phyloP scores from a whole-genome alignment of 192 early-diverging fungal genomes.

The Rhizophlyctis rosea region DNA sequence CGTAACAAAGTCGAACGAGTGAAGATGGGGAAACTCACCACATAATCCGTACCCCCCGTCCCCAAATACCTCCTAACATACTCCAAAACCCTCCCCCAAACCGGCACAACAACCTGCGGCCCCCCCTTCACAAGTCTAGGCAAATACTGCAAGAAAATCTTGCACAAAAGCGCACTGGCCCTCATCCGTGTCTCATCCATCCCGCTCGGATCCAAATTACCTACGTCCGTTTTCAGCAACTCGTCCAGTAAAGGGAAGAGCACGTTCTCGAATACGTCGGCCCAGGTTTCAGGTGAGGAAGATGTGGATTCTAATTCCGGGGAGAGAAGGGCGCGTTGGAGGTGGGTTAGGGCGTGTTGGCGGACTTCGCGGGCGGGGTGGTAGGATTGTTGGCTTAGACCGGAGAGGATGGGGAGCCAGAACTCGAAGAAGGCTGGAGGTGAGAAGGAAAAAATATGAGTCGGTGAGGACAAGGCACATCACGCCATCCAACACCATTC shows the following conservation, averaged over 20 bases:
- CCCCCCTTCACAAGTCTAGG: constrained; percentile 54
- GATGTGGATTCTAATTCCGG: constrained; percentile 44
- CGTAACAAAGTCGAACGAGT: too few relatives aligned
- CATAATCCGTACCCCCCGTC: constrained; percentile 39
- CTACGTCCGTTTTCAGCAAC: constrained; percentile 71
- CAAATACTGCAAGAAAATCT: constrained; percentile 74
- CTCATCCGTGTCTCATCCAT: constrained; percentile 77
- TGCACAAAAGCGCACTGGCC: constrained; percentile 65
- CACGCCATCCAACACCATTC: neutral
- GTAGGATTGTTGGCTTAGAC: constrained; percentile 69
- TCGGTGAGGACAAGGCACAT: constrained; percentile 8
- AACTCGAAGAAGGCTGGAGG: constrained; percentile 69
- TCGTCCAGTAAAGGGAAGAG: constrained; percentile 86
- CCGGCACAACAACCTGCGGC: too few relatives aligned
- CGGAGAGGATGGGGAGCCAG: constrained; percentile 75
- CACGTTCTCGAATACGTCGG: constrained; percentile 76
- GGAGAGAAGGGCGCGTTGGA: constrained; percentile 75
- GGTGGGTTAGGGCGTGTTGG: constrained; percentile 71
- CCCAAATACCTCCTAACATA: constrained; percentile 63
- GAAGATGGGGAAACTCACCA: constrained; percentile 21
- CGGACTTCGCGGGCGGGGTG: constrained; percentile 77
- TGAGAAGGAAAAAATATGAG: constrained; percentile 7
- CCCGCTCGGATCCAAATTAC: constrained; percentile 52
- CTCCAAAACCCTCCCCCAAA: constrained; percentile 69
- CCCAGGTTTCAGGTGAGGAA: constrained; percentile 41